Evolutionary conservation across 2,329 filamentous ascomycete species (phyloP).

Genomic region (Colletotrichum costaricense): DNA sequence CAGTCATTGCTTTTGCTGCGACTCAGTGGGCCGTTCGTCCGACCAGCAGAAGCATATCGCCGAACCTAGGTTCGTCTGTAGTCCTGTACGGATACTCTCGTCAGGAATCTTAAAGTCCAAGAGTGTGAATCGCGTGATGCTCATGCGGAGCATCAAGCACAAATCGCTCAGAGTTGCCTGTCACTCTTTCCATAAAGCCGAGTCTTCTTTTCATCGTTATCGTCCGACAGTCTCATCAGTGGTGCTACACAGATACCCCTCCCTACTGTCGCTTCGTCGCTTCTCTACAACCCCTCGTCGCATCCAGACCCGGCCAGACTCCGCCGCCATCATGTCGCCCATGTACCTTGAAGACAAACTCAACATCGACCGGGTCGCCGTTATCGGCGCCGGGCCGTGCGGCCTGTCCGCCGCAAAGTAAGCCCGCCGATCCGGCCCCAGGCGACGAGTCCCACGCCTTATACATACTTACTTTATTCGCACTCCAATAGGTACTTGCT

Average conservation of each 20-base stretch:
- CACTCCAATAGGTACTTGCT: slow-evolving; percentile 70
- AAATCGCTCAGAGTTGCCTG: background rate
- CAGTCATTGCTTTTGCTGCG: background rate
- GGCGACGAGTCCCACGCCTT: background rate
- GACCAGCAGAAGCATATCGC: background rate
- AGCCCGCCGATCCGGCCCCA: background rate
- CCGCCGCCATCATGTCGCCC: slow-evolving; percentile 36
- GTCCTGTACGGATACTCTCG: background rate
- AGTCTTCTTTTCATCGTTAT: background rate
- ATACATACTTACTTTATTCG: background rate
- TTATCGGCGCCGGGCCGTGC: slow-evolving; percentile 79
- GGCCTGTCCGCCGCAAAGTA: slow-evolving; percentile 70
- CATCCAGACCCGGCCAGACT: background rate
- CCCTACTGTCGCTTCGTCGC: background rate
- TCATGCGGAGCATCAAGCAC: background rate
- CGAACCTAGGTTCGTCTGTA: background rate
- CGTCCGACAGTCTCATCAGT: background rate
- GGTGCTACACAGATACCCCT: background rate
- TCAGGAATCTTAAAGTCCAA: slow-evolving; percentile 2
- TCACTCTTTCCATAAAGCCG: slow-evolving; percentile 9
- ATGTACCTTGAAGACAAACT: slow-evolving; percentile 35
- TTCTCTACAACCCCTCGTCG: background rate
- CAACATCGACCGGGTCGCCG: slow-evolving; percentile 64
- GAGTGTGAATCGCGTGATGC: slow-evolving; percentile 21
- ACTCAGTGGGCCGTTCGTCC: slow-evolving; percentile 10